These are phyloP conservation scores for Lachnellula hyalina DNA, from an alignment of 2,329 filamentous ascomycete species.

Conservation along the genomic window DNA sequence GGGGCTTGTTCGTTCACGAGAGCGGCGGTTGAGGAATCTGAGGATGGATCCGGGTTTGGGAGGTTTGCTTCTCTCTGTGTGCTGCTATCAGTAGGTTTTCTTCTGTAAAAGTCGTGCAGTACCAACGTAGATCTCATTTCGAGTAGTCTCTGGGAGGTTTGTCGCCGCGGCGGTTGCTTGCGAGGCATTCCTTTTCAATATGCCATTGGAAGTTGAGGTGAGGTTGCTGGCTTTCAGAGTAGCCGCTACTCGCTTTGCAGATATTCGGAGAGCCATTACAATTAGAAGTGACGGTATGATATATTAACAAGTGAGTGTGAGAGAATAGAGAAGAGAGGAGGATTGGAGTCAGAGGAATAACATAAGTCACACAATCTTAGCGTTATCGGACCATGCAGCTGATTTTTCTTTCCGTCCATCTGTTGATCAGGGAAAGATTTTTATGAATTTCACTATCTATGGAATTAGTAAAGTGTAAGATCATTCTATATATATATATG, in stretches of 20 bases:
- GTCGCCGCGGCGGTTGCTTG: slow-evolving; percentile 33
- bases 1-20: slow-evolving; percentile 71
- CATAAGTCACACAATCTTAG: slow-evolving; percentile 20
- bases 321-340: not conserved
- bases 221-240: slow-evolving; percentile 23
- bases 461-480: not conserved
- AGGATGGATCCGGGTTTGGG: slow-evolving; percentile 66
- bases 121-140: slow-evolving; percentile 34
- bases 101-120: not conserved
- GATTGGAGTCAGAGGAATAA: slow-evolving; percentile 2
- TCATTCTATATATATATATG: no score
- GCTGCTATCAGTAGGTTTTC: slow-evolving; percentile 6
- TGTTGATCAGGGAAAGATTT: not conserved
- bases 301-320: not conserved
- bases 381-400: slow-evolving; percentile 21
- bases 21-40: slow-evolving; percentile 68
- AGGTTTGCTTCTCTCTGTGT: slow-evolving; percentile 35
- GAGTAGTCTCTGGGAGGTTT: slow-evolving; percentile 33
- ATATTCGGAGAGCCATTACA: slow-evolving; percentile 27
- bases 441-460: not conserved
- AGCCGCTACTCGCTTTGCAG: slow-evolving; percentile 25
- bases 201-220: slow-evolving; percentile 19
- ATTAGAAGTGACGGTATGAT: no score
- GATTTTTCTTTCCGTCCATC: not conserved
- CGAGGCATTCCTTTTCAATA: slow-evolving; percentile 27